Conservation (phyloP, 1,139 yeast species). For the Kodamaea fungicola region DNA sequence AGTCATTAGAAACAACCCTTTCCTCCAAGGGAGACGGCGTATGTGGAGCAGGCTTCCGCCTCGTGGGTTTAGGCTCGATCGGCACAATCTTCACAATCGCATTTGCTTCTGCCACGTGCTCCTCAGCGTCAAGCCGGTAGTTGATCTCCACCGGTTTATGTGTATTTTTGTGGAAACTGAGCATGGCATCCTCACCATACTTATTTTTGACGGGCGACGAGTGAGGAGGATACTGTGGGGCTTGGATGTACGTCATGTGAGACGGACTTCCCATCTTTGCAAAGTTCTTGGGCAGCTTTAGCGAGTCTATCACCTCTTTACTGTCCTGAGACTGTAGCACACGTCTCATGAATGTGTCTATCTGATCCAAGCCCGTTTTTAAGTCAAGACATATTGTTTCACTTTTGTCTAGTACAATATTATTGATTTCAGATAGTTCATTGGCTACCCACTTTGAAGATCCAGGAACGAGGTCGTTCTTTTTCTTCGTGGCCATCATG, state of each 20-base stretch:
- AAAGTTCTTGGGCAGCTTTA: slow-evolving; percentile 1
- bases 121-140: background rate
- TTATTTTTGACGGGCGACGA: slow-evolving; percentile 7
- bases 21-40: slow-evolving; percentile 10
- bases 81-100: too few relatives aligned
- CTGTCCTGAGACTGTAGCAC: slow-evolving; percentile 12
- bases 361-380: slow-evolving; percentile 18
- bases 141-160: background rate
- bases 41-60: slow-evolving; percentile 1
- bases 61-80: too few relatives aligned
- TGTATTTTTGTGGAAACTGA: background rate
- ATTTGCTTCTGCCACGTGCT: too few relatives aligned
- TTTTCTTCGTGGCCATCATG: slow-evolving; percentile 28
- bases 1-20: slow-evolving; percentile 10
- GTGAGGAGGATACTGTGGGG: slow-evolving; percentile 1
- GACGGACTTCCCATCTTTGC: background rate
- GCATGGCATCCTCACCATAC: slow-evolving; percentile 1
- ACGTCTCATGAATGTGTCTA: slow-evolving; percentile 21
- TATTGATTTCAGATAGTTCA: slow-evolving; percentile 28
- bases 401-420: slow-evolving; percentile 23
- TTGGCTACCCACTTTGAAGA: slow-evolving; percentile 38
- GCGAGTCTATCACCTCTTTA: slow-evolving; percentile 1
- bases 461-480: slow-evolving; percentile 32
- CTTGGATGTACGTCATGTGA: background rate
- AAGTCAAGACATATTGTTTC: slow-evolving; percentile 19